A percentile compares a stretch with the other conserved stretches of the same genome.
Evolutionary conservation across 345 rosid species (phyloP).

Genomic region (Euphorbia peplus): DNA sequence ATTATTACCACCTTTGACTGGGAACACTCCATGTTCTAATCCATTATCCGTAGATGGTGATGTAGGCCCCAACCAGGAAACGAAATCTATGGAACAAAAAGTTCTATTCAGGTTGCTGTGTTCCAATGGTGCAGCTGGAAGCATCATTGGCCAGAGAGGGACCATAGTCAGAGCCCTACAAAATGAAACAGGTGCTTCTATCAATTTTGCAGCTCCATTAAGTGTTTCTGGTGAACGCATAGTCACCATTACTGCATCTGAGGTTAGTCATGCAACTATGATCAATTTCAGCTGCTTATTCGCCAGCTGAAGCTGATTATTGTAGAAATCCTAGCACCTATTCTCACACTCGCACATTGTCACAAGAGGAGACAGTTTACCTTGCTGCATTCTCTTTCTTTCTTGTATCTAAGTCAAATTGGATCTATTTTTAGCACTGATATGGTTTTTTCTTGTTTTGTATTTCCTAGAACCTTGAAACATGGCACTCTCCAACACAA

Average conservation of each 20-base stretch:
- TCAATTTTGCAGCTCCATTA: conserved; percentile 34
- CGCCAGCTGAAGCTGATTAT: conserved; percentile 6
- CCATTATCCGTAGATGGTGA: conserved; percentile 25
- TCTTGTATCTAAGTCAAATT: neutral
- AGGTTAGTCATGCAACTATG: conserved; percentile 40
- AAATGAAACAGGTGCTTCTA: conserved; percentile 61
- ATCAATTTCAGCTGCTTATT: neutral
- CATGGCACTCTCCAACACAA: conserved; percentile 57
- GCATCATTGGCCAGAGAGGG: conserved; percentile 64
- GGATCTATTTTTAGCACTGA: neutral
- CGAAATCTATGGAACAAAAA: conserved; percentile 18
- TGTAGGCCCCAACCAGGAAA: conserved; percentile 16
- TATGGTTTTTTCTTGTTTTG: conserved; percentile 13
- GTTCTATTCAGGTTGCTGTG: conserved; percentile 53
- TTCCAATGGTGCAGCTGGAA: conserved; percentile 48
- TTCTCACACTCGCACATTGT: neutral
- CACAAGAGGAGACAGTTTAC: neutral
- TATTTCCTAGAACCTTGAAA: conserved; percentile 38
- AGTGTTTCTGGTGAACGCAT: conserved; percentile 39
- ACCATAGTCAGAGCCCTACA: conserved; percentile 48
- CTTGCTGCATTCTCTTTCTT: neutral
- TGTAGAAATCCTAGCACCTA: neutral
- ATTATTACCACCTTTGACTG: conserved; percentile 23
- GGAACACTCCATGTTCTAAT: conserved; percentile 17
- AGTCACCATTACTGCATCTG: conserved; percentile 56